Conservation (phyloP, 306 rosid genomes). For the Cucumis sativus region Cucumber_9930_V3 NC_026655.2:8783001-8783500, state of each 20-base stretch:
- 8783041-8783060: background rate
- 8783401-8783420: background rate
- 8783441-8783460: too few species aligned
- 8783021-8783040: background rate
- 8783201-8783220: background rate
- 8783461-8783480: too few species aligned
- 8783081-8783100: background rate
- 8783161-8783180: background rate
- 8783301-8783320: background rate
- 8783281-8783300: background rate
- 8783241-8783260: background rate
- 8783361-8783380: background rate
- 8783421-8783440: too few species aligned
- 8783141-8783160: background rate
- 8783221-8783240: background rate
- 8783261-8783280: background rate
- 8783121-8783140: background rate
- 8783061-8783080: background rate
- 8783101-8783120: background rate
- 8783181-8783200: background rate
- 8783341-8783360: background rate
- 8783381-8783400: background rate
- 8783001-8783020: background rate
- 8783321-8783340: background rate
- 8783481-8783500: too few species aligned